phyloP scores from a whole-genome alignment of 352 stramenopile species.

The Pythium apleroticum region DNA sequence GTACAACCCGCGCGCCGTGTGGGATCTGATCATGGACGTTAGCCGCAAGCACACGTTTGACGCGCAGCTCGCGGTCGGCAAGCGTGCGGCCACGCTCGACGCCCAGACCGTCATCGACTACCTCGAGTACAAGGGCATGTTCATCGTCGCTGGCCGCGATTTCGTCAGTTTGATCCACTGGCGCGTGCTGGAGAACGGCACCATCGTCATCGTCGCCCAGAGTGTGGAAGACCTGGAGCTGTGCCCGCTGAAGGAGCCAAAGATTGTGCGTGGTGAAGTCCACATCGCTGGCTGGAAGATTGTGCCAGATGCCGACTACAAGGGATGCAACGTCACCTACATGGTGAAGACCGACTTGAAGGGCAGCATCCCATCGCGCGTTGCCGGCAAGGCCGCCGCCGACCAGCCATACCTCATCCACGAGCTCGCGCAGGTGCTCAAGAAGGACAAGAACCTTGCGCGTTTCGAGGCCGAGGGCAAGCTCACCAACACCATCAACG shows the following conservation, averaged over 20 bases:
- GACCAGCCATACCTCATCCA: constrained; percentile 70
- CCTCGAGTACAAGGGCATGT: constrained; percentile 70
- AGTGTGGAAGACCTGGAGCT: constrained; percentile 53
- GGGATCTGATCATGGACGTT: constrained; percentile 50
- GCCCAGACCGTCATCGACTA: constrained; percentile 70
- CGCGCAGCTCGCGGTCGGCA: constrained; percentile 45
- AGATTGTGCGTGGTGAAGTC: constrained; percentile 64
- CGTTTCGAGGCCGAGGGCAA: constrained; percentile 31
- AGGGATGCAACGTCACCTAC: constrained; percentile 54
- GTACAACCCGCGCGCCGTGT: constrained; percentile 53
- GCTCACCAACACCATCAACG: constrained; percentile 23
- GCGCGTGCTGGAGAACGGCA: constrained; percentile 53
- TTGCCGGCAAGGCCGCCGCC: constrained; percentile 52
- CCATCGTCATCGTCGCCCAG: constrained; percentile 62
- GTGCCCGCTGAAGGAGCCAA: constrained; percentile 63
- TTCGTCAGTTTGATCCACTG: constrained; percentile 71
- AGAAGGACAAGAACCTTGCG: constrained; percentile 48
- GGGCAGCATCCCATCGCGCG: constrained; percentile 62
- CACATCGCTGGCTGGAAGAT: constrained; percentile 69
- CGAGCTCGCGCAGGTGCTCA: constrained; percentile 52
- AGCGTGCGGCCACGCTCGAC: constrained; percentile 46
- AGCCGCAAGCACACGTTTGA: constrained; percentile 52
- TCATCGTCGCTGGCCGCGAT: constrained; percentile 69
- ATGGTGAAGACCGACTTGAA: constrained; percentile 77
- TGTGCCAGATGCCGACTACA: constrained; percentile 54